Conservation (phyloP, 2,329 filamentous ascomycete species). For the Botrytis elliptica region DNA sequence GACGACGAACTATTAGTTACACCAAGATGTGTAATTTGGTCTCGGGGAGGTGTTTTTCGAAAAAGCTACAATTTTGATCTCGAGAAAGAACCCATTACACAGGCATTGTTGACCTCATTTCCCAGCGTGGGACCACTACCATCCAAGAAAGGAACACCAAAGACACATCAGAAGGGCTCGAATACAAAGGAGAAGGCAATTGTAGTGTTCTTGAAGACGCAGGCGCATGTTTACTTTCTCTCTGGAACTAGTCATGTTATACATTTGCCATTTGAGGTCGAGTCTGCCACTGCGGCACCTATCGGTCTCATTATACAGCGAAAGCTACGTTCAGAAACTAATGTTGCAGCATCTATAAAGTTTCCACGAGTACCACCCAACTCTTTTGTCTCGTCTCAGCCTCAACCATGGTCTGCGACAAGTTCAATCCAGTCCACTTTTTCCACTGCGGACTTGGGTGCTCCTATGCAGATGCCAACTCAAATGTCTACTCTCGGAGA, state of each 20-base stretch:
- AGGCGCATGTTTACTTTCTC: conserved; percentile 91
- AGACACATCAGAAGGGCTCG: conserved; percentile 33
- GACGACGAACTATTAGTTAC: conserved; percentile 40
- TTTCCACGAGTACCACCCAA: conserved; percentile 70
- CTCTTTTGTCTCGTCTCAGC: conserved; percentile 75
- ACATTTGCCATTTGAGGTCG: conserved; percentile 92
- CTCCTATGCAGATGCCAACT: conserved; percentile 53
- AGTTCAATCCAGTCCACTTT: conserved; percentile 53
- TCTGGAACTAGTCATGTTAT: conserved; percentile 84
- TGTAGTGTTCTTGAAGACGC: conserved; percentile 87
- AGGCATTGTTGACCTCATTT: conserved; percentile 84
- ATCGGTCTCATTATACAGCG: conserved; percentile 83
- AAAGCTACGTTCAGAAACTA: conserved; percentile 57
- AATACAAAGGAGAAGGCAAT: conserved; percentile 60
- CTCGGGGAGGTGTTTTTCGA: conserved; percentile 77
- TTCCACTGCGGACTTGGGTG: conserved; percentile 57
- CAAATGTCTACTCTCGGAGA: conserved; percentile 56
- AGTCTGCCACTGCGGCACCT: conserved; percentile 79
- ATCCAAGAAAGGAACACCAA: conserved; percentile 28
- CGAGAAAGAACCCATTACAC: conserved; percentile 82
- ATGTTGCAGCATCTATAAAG: conserved; percentile 53
- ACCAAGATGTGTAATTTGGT: conserved; percentile 63
- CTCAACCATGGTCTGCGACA: conserved; percentile 50
- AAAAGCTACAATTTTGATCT: conserved; percentile 83
- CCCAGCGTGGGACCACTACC: conserved; percentile 43